A percentile compares a stretch with the other conserved stretches of the same genome.
These are phyloP conservation scores for Dissophora globulifera DNA, from an alignment of 192 early-diverging fungal species.

Conservation along the genomic window DNA sequence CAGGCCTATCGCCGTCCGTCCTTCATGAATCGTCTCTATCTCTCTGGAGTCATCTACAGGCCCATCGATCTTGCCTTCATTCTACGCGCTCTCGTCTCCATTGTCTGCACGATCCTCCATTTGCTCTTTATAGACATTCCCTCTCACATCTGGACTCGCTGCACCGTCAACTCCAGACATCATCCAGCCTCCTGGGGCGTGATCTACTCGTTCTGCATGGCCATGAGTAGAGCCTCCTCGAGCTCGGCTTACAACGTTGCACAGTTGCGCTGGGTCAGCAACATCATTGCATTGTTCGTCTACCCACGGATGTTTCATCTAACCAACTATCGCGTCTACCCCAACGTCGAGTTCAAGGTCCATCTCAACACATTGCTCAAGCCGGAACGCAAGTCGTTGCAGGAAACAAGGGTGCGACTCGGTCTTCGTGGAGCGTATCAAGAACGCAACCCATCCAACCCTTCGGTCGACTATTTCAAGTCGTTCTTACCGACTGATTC, in stretches of 20 bases:
- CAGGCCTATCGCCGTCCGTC: neutral
- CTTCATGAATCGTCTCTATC: constrained; percentile 17
- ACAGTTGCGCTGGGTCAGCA: constrained; percentile 41
- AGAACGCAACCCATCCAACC: constrained; percentile 22
- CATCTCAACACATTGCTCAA: constrained; percentile 28
- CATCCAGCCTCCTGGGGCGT: constrained; percentile 39
- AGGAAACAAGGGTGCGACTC: constrained; percentile 9
- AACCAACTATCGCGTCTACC: constrained; percentile 9
- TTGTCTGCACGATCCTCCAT: constrained; percentile 5
- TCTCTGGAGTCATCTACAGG: constrained; percentile 21
- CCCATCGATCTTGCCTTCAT: constrained; percentile 28
- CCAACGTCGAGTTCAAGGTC: constrained; percentile 29
- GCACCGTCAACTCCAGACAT: constrained; percentile 11
- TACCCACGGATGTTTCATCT: constrained; percentile 27
- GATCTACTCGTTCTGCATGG: constrained; percentile 40
- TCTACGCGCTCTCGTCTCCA: neutral
- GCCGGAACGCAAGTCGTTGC: constrained; percentile 24
- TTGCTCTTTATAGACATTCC: constrained; percentile 28
- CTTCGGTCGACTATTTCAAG: constrained; percentile 17
- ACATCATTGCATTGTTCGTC: constrained; percentile 33
- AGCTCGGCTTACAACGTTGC: constrained; percentile 23
- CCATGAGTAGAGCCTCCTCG: constrained; percentile 32
- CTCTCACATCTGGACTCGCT: constrained; percentile 18
- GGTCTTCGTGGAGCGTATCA: neutral
- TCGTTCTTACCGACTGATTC: constrained; percentile 26